These are phyloP conservation scores for Pseudopediastrum boryanum DNA, from an alignment of 139 green algal genomes.

Conservation along the genomic window DNA sequence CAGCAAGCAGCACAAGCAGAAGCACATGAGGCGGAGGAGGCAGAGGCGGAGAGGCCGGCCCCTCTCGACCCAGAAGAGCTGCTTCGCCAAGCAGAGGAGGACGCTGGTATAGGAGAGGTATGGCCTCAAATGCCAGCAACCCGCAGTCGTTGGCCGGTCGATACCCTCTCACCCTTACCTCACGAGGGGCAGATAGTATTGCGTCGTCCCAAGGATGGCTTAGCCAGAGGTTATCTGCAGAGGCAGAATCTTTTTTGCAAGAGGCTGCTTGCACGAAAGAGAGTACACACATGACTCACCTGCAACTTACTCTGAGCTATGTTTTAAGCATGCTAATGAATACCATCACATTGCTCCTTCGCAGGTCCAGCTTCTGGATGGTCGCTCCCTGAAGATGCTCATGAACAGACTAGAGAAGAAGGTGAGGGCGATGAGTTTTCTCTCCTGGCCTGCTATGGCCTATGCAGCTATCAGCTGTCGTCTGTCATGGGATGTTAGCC, in stretches of 20 bases:
- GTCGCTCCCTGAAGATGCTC: conserved; percentile 67
- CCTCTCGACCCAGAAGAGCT: conserved; percentile 68
- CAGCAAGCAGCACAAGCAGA: neutral
- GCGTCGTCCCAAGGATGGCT: neutral
- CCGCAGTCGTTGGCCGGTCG: too few species aligned
- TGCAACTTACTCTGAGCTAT: too few species aligned
- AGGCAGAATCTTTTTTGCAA: too few species aligned
- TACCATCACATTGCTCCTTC: neutral
- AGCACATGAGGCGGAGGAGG: neutral
- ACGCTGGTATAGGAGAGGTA: conserved; percentile 62
- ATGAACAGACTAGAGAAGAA: conserved; percentile 75
- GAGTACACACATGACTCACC: neutral
- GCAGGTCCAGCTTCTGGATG: conserved; percentile 73
- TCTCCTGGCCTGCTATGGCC: too few species aligned
- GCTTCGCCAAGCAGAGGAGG: conserved; percentile 76
- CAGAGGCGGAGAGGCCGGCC: conserved; percentile 4
- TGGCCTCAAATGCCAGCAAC: too few species aligned
- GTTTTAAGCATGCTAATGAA: too few species aligned
- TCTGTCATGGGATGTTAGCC: too few species aligned
- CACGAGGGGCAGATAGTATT: neutral
- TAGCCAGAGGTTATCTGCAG: neutral
- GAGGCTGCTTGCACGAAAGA: neutral
- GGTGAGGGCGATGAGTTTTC: conserved; percentile 41
- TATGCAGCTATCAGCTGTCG: too few species aligned
- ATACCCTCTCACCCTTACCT: neutral